Evolutionary conservation across 2,329 filamentous ascomycete genomes (phyloP).

Genomic region (Decorospora gaudefroyi): DNA sequence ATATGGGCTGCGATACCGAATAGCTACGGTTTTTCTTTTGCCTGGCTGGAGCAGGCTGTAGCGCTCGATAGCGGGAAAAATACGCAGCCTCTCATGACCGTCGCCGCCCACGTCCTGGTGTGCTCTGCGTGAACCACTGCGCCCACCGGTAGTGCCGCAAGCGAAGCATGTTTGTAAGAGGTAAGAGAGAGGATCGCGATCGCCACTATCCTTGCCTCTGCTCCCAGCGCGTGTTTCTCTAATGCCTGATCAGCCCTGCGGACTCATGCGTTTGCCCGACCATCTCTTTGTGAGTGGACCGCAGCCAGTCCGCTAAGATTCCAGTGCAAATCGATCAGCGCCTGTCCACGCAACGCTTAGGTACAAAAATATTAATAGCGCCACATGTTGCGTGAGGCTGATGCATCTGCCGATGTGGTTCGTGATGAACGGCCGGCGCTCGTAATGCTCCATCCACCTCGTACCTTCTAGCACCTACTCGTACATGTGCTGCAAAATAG

Average conservation of each 20-base stretch:
- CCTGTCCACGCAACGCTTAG: conserved; percentile 20
- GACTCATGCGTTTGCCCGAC: conserved; percentile 26
- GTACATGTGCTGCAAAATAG: too few relatives aligned
- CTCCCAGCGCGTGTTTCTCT: conserved; percentile 37
- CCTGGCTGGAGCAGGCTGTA: conserved; percentile 15
- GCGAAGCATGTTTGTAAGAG: conserved; percentile 24
- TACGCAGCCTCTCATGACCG: conserved; percentile 4
- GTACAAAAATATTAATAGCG: conserved; percentile 12
- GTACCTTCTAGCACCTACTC: too few relatives aligned
- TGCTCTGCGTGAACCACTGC: conserved; percentile 4
- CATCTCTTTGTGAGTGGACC: conserved; percentile 30
- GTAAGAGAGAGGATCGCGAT: conserved; percentile 32
- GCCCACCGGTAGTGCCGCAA: conserved; percentile 29
- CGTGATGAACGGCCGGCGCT: not conserved
- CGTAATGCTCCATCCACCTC: conserved; percentile 5
- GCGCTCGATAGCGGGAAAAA: conserved; percentile 15
- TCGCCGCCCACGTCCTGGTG: not conserved
- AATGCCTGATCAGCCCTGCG: conserved; percentile 44
- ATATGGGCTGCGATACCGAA: conserved; percentile 17
- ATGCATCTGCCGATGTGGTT: not conserved
- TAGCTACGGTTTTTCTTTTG: conserved; percentile 16
- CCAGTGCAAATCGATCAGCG: conserved; percentile 27
- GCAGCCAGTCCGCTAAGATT: conserved; percentile 14
- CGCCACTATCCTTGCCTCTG: conserved; percentile 39
- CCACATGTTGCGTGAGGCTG: conserved; percentile 10